phyloP scores from a whole-genome alignment of 2,329 filamentous ascomycete genomes.

The Cladosporium oxysporum region DNA sequence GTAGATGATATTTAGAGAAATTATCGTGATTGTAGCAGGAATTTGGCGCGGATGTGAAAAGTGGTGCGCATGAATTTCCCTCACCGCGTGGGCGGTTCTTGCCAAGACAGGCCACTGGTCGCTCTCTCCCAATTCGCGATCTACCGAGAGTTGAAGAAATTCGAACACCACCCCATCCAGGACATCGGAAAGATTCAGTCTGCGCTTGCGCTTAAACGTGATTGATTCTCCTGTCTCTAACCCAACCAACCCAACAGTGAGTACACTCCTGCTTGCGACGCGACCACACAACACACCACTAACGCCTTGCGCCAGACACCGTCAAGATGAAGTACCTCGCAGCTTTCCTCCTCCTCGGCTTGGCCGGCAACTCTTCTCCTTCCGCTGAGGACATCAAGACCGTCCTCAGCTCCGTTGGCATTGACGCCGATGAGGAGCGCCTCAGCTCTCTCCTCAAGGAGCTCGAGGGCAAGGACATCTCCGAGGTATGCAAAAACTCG shows the following conservation, averaged over 20 bases:
- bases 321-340: slow-evolving; percentile 99
- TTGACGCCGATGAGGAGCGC: slow-evolving; percentile 88
- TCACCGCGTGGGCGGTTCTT: background rate
- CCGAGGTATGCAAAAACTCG: slow-evolving; percentile 68
- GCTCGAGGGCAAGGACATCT: slow-evolving; percentile 88
- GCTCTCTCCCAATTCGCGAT: background rate
- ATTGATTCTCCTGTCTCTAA: slow-evolving; percentile 82
- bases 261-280: slow-evolving; percentile 17
- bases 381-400: slow-evolving; percentile 82
- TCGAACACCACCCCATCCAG: slow-evolving; percentile 43
- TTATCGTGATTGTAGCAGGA: no score
- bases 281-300: slow-evolving; percentile 7
- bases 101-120: background rate
- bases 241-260: slow-evolving; percentile 28
- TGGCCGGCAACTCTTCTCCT: slow-evolving; percentile 89
- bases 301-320: slow-evolving; percentile 24
- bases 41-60: no score
- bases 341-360: slow-evolving; percentile 94
- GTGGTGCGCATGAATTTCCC: no score
- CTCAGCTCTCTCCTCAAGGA: slow-evolving; percentile 84
- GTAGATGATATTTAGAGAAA: no score
- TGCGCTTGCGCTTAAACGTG: slow-evolving; percentile 99
- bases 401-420: slow-evolving; percentile 90
- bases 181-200: slow-evolving; percentile 96
- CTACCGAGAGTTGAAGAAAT: slow-evolving; percentile 3